A percentile compares a stretch with the other conserved stretches of the same genome.
phyloP scores from a whole-genome alignment of 2,329 filamentous ascomycete genomes.

The Fusarium metavorans region DNA sequence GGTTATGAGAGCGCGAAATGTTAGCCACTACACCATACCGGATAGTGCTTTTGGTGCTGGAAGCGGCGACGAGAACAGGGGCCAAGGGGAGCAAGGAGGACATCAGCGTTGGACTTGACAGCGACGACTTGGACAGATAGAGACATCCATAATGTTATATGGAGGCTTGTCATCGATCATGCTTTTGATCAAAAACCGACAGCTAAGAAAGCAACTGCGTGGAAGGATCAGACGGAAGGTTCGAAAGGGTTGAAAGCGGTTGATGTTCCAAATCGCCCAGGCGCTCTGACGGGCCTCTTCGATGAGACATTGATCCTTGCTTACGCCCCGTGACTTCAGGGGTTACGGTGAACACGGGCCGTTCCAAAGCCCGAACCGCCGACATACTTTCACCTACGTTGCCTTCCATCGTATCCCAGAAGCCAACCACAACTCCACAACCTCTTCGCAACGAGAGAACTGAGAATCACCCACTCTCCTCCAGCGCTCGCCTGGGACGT shows the following conservation, averaged over 20 bases:
- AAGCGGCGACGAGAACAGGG: neutral
- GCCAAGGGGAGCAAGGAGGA: neutral
- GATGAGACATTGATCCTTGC: neutral
- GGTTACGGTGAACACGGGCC: neutral
- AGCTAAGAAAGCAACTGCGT: neutral
- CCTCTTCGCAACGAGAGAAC: neutral
- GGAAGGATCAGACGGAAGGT: neutral
- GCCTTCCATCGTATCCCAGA: neutral
- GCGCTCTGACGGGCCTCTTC: neutral
- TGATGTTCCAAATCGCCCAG: neutral
- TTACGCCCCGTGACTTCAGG: neutral
- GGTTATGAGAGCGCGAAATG: constrained; percentile 48
- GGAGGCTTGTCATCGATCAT: neutral
- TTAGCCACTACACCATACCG: constrained; percentile 29
- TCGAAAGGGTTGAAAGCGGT: neutral
- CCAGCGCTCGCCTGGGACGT: neutral
- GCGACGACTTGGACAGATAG: too few relatives aligned
- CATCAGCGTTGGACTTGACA: neutral
- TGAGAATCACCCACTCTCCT: neutral
- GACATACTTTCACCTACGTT: neutral
- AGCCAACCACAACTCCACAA: neutral
- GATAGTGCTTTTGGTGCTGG: neutral
- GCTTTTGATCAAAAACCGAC: neutral
- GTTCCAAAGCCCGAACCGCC: neutral
- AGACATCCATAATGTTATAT: too few relatives aligned